Evolutionary conservation across 345 rosid genomes (phyloP).

Genomic region (Hibiscus mutabilis): DNA sequence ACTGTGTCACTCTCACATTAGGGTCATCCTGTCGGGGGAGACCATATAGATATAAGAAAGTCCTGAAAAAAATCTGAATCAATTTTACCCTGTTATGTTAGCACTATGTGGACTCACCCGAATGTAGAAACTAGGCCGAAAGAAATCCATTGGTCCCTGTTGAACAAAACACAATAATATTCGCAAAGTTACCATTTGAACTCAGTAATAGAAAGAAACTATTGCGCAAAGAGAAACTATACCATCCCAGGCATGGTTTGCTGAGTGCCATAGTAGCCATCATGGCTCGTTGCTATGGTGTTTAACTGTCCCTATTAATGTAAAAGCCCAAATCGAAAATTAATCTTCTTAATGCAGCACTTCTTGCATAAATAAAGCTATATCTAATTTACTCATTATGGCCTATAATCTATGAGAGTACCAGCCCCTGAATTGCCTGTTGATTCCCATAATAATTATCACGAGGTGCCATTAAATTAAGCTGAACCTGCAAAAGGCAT

Average conservation of each 20-base stretch:
- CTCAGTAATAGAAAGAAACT: neutral
- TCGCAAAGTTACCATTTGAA: neutral
- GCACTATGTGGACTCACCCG: slow-evolving; percentile 41
- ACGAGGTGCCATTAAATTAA: slow-evolving; percentile 60
- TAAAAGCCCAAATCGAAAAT: slow-evolving; percentile 10
- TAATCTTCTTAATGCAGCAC: neutral
- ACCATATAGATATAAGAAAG: neutral
- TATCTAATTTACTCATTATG: neutral
- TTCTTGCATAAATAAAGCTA: neutral
- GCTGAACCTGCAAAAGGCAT: slow-evolving; percentile 43
- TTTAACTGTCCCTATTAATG: slow-evolving; percentile 49
- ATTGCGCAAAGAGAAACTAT: slow-evolving; percentile 8
- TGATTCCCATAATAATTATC: slow-evolving; percentile 47
- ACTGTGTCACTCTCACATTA: slow-evolving; percentile 60
- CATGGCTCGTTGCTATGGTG: slow-evolving; percentile 49
- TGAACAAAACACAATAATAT: neutral
- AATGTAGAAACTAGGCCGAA: slow-evolving; percentile 52
- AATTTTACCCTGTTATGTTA: neutral
- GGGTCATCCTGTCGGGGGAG: slow-evolving; percentile 54
- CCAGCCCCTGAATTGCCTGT: slow-evolving; percentile 55
- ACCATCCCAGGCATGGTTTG: slow-evolving; percentile 62
- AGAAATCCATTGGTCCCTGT: slow-evolving; percentile 77
- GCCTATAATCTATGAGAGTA: slow-evolving; percentile 9
- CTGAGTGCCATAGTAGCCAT: slow-evolving; percentile 41
- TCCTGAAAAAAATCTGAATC: neutral